Evolutionary conservation across 2,329 filamentous ascomycete species (phyloP), one percentile per base, ranked within the genome.

Genomic region (Fusarium sp.): DNA sequence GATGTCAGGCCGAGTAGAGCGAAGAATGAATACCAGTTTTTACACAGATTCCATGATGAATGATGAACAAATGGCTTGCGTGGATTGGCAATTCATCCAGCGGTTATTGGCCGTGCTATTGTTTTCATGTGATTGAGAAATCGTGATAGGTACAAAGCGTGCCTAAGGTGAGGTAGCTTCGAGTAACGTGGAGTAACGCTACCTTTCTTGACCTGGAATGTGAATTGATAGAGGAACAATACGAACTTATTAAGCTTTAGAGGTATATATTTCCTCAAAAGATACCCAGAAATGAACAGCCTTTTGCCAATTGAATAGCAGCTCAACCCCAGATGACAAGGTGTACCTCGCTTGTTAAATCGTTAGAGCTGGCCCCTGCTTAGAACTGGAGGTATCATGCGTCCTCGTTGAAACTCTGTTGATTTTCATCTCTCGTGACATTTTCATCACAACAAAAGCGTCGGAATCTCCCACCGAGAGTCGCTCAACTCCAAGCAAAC

Each of bases 11-110:
- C 45, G 7, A 68, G 44, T 70, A 59, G 69, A 72, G 68, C 56
- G 57, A 73, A 63, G 51, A 68, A 62, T 65, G 58, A 42, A 50
- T 62, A 58, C 20, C 44, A 58, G 52, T 59, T 70, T 38, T n/a
- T 26, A 32, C 13, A 39, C 30, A 15, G 13, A 41, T 30, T 38
- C 20, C 24, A 32, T 28, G 18, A 18, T 26, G 10, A 17, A 45
- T 34, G 18, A 66, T 22, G 32, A 22, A 42, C 32, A 17, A 57
- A 44, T 48, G 18, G 13, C n/a, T 48, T 34, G 42, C 26, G 26
- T 30, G 20, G 45, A 34, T n/a, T 54, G 13, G 24, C 9, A 30
- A 32, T 56, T 50, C 24, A 20, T 55, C 13, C n/a, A 11, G 10
- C 30, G 45, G 20, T 52, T 59, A 70, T 70, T 70, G 67, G 59